These are phyloP conservation scores for Neurospora terricola DNA, from an alignment of 495 filamentous ascomycete species.

Conservation along the genomic window DNA sequence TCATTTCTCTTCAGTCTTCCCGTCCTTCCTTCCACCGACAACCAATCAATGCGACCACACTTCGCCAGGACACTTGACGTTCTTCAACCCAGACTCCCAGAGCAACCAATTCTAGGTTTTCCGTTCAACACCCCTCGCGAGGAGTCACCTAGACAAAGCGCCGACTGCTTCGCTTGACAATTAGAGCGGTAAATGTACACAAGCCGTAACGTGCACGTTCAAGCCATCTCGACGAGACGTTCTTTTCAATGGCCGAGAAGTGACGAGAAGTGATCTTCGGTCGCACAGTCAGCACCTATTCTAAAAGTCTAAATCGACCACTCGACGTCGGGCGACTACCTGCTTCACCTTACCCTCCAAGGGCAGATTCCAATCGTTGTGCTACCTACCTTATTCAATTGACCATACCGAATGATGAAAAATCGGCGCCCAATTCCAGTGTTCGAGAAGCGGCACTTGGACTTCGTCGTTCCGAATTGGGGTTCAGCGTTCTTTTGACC, in stretches of 20 bases:
- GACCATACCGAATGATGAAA: neutral
- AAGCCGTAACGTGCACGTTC: neutral
- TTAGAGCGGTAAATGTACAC: neutral
- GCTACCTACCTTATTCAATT: neutral
- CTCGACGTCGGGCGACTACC: neutral
- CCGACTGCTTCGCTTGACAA: neutral
- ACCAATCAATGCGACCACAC: neutral
- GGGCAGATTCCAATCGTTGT: neutral
- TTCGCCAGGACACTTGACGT: neutral
- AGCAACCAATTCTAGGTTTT: neutral
- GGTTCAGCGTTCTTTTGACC: neutral
- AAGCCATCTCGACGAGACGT: neutral
- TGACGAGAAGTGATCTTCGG: neutral
- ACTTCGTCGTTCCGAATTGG: neutral
- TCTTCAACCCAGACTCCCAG: neutral
- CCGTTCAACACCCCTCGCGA: neutral
- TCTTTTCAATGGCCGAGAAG: neutral
- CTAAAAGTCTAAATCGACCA: neutral
- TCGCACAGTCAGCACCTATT: neutral
- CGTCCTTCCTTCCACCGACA: too few relatives aligned
- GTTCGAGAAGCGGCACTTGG: neutral
- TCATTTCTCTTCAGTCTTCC: neutral
- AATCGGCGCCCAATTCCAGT: neutral
- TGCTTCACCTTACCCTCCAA: neutral
- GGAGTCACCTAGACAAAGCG: neutral